Base-by-base conservation (phyloP, 371 early-diverging fungal species). In the Mortierella sp. region DNA sequence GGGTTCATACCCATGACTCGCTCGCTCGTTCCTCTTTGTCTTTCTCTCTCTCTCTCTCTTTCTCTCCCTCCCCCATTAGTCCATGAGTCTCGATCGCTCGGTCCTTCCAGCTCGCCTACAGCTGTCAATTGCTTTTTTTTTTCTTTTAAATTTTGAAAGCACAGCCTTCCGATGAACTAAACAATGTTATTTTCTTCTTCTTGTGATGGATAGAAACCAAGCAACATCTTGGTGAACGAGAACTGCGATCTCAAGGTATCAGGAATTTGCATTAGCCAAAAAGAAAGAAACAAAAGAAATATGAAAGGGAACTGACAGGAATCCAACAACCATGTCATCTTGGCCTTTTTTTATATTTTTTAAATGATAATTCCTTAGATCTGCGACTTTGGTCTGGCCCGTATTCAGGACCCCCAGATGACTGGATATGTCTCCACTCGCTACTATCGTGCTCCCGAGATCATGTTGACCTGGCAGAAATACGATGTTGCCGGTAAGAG, bases 371-470 rank as follows among this genome's bases (percentile, higher is more conserved):
- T 21, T 26, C 19, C 37, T 21, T 70, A 90, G 88, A 97, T 98
- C 79, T 98, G 98, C 84, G 98, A 98, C 83, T 97, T 98, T 84
- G 98, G 98, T 19, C 83, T 98, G 58, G 97, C 98, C 19, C 93
- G 98, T 82, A 91, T 96, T 55, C 94, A 93, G 75, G 95, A 94
- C 74, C 90, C 95, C 57, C 94, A 95, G 81, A 95, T 91, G 94
- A 97, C 98, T 18, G 98, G 97, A 28, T 97, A 97, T 80, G 99
- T 98, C 12, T 93, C 98, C 7, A 99, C 99, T 2, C 88, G 99
- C 60, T 99, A 99, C 87, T 99, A 99, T 82, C 93, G 99, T 76
- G 95, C 99, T 18, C 99, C 99, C 30, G 99, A 99, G 76, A 94
- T 99, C 76, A 98, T 99, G 94, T 84, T 99, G 64, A 98, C 98